Evolutionary conservation across 2,329 filamentous ascomycete species (phyloP), one percentile per base, ranked within the genome.

Genomic region (Amesomyces nigricolor): DNA sequence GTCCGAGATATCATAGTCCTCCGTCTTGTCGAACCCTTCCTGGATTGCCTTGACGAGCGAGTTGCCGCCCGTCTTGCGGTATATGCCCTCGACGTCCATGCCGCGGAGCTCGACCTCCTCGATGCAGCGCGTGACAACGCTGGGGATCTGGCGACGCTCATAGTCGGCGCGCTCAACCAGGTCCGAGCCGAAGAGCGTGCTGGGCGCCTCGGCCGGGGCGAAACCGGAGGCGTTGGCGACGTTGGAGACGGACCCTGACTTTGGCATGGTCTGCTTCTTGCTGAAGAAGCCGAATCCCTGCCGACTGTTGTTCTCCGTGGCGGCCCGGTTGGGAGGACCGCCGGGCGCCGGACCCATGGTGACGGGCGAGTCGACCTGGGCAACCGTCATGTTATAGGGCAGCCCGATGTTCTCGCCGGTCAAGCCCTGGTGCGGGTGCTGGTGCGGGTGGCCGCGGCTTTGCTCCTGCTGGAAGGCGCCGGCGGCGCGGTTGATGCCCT

Each of bases 41-140:
- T 92, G 89, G 64, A 99, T 89, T 66, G 82, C 79, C 70, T 95
- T 95, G 68, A 96, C 88, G 70, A 95, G 90, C 8, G 89, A 90
- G 65, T 88, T 91, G 62, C 91, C 94, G 55, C 94, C 94, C 49
- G 91, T 96, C 78, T 99, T 99, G 66, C 94, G 86, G 74, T 99
- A 99, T 64, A 99, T 95, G 60, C 94, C 94, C 73, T 97, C 94
- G 63, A 95, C 83, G 65, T 97, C 91, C 89, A 99, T 96, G 72
- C 92, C 94, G 68, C 94, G 86, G 19, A 94, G 75, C 71, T 99
- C 94, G 39, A 99, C 94, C 72, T 99, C 92, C 68, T 96, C 89
- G 63, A 99, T 95, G 72, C 94, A 99, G 47, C 91, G 87, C 47
- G 85, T 92, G 43, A 99, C 89, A 29, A 99, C 89, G 60, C 85